Base-by-base conservation (phyloP, 1,139 yeast species). In the Sugiyamaella grinbergsii region DNA sequence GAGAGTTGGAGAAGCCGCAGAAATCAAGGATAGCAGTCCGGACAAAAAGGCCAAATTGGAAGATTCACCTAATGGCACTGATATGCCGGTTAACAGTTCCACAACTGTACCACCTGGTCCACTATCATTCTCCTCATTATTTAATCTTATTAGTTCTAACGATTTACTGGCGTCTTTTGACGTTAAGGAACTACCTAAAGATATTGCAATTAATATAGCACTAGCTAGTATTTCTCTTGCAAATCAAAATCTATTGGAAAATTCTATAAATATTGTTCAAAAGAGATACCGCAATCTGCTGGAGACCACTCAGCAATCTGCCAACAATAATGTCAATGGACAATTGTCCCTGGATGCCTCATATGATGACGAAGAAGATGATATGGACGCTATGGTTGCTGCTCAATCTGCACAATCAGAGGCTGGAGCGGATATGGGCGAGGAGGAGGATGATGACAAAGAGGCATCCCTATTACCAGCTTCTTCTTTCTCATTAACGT, bases 131-230 rank as follows among this genome's bases (percentile, higher is more conserved):
- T 61, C 70, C 19, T 60, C 67, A 5, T 54, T 72, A 34, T 91
- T 81, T 65, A 79, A 83, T 39, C 73, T 91, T 52, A 82, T 85
- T 54, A 84, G 81, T 47, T 73, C 82, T 2, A 67, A 70, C 29
- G 82, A 84, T 64, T 81, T 83, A 43, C 67, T 83, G 43, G 78
- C 81, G 23, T 74, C 76, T 45, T 85, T 88, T 62, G 93, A 90
- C 65, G 79, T 89, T 47, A 76, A 87, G 5, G 71, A 79, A 6
- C 72, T 91, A 13, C 86, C 94, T 1, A 78, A 77, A 32, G 80
- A 82, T 51, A 74, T 85, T 3, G 78, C 89, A 50, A 76, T 78
- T 29, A 77, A 80, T 42, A 83, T 84, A 76, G 87, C 85, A 18
- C 72, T 81, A 52, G 78, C 80, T 38, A 90, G 85, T 2, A 74